Percentiles rank a stretch among this genome's conserved stretches.
Evolutionary conservation across 2,329 filamentous ascomycete genomes (phyloP).

Genomic region (Fusarium euwallaceae): DNA sequence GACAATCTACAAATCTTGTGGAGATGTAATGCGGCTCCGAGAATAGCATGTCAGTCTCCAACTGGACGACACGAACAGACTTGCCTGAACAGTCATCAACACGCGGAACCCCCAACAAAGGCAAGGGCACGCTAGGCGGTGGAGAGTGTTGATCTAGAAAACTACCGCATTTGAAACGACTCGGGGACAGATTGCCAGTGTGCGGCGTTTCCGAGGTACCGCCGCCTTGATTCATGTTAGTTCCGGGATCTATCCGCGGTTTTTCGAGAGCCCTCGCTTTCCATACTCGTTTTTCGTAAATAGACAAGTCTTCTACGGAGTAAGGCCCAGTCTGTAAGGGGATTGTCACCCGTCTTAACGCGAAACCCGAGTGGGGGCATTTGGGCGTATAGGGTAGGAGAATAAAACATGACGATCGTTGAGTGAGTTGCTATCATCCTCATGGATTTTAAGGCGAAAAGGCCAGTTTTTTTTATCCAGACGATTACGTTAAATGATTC

Average conservation of each 20-base stretch:
- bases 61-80: background rate
- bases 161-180: background rate
- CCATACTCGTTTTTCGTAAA: background rate
- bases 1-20: background rate
- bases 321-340: too few relatives aligned
- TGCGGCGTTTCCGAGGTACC: background rate
- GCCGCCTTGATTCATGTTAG: background rate
- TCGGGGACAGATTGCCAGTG: background rate
- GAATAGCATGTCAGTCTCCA: background rate
- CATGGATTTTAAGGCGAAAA: too few relatives aligned
- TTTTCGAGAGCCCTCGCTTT: background rate
- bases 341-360: too few relatives aligned
- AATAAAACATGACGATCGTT: background rate
- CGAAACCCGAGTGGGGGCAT: background rate
- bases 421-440: background rate
- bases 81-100: background rate
- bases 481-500: too few relatives aligned
- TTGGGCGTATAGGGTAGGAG: background rate
- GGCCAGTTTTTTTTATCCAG: too few relatives aligned
- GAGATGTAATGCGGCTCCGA: background rate
- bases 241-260: background rate
- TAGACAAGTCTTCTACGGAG: too few relatives aligned
- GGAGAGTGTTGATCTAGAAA: background rate
- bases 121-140: background rate
- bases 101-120: background rate